Evolutionary conservation across 1,284 basidiomycete genomes (phyloP).

Genomic region (Melanopsichium pennsylvanicum): DNA sequence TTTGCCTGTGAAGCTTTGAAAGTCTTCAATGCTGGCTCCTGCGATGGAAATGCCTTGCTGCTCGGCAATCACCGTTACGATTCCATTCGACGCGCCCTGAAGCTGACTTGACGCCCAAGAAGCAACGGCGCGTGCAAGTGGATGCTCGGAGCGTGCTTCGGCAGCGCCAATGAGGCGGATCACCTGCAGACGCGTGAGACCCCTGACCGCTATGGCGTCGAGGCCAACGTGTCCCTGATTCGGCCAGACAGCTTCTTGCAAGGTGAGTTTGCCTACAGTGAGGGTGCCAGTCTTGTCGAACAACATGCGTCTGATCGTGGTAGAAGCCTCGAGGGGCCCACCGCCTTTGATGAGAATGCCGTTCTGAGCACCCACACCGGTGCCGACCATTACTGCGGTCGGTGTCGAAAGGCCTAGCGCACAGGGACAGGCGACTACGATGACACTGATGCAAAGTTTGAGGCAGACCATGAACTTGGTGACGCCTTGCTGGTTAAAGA

Average conservation of each 20-base stretch:
- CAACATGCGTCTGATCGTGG: conserved; percentile 80
- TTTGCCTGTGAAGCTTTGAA: conserved; percentile 87
- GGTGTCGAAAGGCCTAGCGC: conserved; percentile 95
- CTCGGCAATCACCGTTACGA: neutral
- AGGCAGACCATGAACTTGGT: conserved; percentile 90
- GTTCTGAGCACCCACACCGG: conserved; percentile 93
- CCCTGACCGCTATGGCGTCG: conserved; percentile 22
- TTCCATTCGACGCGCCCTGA: neutral
- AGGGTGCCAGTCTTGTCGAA: conserved; percentile 99
- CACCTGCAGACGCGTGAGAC: conserved; percentile 45
- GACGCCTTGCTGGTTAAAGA: conserved; percentile 84
- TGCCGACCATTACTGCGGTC: conserved; percentile 99
- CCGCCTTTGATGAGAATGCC: conserved; percentile 99
- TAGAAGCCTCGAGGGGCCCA: conserved; percentile 88
- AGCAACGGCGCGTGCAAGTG: conserved; percentile 89
- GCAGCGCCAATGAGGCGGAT: conserved; percentile 78
- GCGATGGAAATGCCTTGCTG: conserved; percentile 7
- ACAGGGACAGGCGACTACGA: conserved; percentile 98
- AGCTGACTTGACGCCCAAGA: conserved; percentile 75
- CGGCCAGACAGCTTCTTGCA: conserved; percentile 81
- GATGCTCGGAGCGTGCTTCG: conserved; percentile 93
- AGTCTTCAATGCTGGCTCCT: conserved; percentile 71
- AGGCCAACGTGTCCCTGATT: conserved; percentile 64
- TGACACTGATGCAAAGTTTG: conserved; percentile 95
- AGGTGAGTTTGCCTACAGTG: conserved; percentile 82